Percentiles rank a stretch among this genome's conserved stretches.
These are phyloP conservation scores for Alloascoidea hylecoeti DNA, from an alignment of 805 yeast genomes.

Conservation along the genomic window DNA sequence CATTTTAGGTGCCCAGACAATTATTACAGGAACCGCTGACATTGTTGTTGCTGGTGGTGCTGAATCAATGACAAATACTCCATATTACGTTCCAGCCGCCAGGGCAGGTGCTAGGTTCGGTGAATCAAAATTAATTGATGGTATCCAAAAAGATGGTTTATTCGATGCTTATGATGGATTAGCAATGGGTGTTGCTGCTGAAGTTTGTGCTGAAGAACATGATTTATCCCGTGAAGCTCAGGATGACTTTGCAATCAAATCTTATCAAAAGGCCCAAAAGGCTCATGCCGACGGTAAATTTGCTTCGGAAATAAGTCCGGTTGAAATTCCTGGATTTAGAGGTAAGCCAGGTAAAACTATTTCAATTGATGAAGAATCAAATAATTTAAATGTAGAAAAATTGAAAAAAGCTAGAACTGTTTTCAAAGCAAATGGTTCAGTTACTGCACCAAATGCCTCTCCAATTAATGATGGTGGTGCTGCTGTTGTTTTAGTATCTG, in stretches of 20 bases:
- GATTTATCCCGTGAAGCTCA: conserved; percentile 69
- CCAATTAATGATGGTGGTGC: conserved; percentile 98
- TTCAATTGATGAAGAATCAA: conserved; percentile 70
- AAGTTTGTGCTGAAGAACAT: conserved; percentile 85
- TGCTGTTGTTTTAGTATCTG: conserved; percentile 82
- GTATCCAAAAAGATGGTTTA: conserved; percentile 85
- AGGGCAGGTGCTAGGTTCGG: conserved; percentile 90
- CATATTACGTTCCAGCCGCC: conserved; percentile 79
- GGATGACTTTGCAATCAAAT: conserved; percentile 74
- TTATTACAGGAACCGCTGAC: conserved; percentile 79
- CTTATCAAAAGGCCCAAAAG: conserved; percentile 75
- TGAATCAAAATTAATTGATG: conserved; percentile 67
- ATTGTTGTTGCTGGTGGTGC: conserved; percentile 96
- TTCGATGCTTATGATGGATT: conserved; percentile 78
- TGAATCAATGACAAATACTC: conserved; percentile 93
- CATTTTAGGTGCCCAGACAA: conserved; percentile 82
- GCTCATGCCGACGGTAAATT: conserved; percentile 80
- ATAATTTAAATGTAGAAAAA: conserved; percentile 64
- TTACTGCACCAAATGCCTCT: conserved; percentile 95
- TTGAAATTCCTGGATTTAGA: conserved; percentile 49
- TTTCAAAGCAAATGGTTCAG: conserved; percentile 91
- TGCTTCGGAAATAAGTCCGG: conserved; percentile 68
- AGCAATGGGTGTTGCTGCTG: conserved; percentile 97
- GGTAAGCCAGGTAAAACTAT: conserved; percentile 66
- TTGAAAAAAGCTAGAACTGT: conserved; percentile 83